Percentiles rank a stretch among this genome's conserved stretches.
phyloP scores from a whole-genome alignment of 2,329 filamentous ascomycete genomes.

The Trichoderma simmonsii region DNA sequence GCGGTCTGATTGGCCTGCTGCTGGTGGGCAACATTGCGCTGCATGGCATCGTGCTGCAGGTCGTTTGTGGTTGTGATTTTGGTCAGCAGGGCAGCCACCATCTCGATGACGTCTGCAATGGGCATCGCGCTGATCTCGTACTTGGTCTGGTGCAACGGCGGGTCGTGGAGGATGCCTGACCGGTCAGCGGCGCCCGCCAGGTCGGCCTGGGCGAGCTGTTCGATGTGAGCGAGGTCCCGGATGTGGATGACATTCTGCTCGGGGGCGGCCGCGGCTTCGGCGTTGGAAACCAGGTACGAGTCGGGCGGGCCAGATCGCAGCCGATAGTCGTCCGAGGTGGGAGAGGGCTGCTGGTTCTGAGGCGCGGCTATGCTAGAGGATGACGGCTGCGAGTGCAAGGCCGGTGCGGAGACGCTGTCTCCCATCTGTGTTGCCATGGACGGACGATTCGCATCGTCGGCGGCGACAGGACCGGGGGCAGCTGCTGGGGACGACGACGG shows the following conservation, averaged over 20 bases:
- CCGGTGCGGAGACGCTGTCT: constrained; percentile 31
- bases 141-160: constrained; percentile 55
- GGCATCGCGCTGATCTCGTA: constrained; percentile 99
- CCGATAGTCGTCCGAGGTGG: constrained; percentile 36
- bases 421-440: constrained; percentile 48
- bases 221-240: constrained; percentile 85
- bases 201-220: constrained; percentile 80
- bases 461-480: constrained; percentile 34
- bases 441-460: constrained; percentile 42
- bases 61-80: constrained; percentile 99
- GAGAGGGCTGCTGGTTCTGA: constrained; percentile 34
- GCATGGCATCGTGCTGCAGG: constrained; percentile 84
- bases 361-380: constrained; percentile 18
- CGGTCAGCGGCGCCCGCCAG: constrained; percentile 44
- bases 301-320: constrained; percentile 35
- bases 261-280: constrained; percentile 26
- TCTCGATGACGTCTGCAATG: constrained; percentile 94
- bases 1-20: constrained; percentile 50
- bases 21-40: constrained; percentile 63
- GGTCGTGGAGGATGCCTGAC: constrained; percentile 49
- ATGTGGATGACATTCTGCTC: constrained; percentile 67
- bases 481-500: constrained; percentile 50
- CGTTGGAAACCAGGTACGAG: constrained; percentile 19
- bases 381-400: constrained; percentile 14
- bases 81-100: constrained; percentile 93